Evolutionary conservation across 2,329 filamentous ascomycete genomes (phyloP), one percentile per base, ranked within the genome.

Genomic region (Penicillium sp.): DNA sequence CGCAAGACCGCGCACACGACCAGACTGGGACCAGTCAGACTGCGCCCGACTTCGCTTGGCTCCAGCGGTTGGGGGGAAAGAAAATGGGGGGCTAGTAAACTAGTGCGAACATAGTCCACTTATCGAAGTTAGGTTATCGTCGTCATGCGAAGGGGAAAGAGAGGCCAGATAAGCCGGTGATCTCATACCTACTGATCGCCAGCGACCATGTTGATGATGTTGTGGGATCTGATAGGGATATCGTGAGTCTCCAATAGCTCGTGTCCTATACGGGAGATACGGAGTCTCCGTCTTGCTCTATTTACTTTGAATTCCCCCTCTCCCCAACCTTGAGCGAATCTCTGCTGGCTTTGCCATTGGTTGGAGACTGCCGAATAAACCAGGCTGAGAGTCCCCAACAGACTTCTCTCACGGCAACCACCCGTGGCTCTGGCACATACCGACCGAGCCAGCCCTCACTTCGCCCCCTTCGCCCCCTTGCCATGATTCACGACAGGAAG

Each of bases 151-250:
- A 31, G 31, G 27, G 24, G 18, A 14, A 16, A 41, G 39, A 13
- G 43, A 46, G 22, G 14, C 24, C 7, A 49, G 43, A 51, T 36
- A 50, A 41, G 46, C 36, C 11, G 31, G 57, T 61, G 60, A 66
- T 62, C 55, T 61, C 55, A 65, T 60, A 41, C 55, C 63, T 60
- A 41, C 58, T 60, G 61, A 46, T 46, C 43, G 16, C 43, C 16
- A n/a, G 24, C 24, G 27, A 50, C 60, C 55, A 31, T 27, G 54
- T 54, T 58, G 50, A 27, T 44, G 41, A 46, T 54, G 31, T 27
- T 16, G 13, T 44, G 13, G 13, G 6, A 6, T 19, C 39, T 19
- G 4, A 27, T 6, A 18, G 41, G 27, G 27, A 14, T 16, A 44
- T 24, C 11, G 6, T 43, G 9, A 6, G 1, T 31, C 6, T 9